Base-by-base conservation (phyloP, 2,329 filamentous ascomycete genomes). In the Microcyclosporella mali region DNA sequence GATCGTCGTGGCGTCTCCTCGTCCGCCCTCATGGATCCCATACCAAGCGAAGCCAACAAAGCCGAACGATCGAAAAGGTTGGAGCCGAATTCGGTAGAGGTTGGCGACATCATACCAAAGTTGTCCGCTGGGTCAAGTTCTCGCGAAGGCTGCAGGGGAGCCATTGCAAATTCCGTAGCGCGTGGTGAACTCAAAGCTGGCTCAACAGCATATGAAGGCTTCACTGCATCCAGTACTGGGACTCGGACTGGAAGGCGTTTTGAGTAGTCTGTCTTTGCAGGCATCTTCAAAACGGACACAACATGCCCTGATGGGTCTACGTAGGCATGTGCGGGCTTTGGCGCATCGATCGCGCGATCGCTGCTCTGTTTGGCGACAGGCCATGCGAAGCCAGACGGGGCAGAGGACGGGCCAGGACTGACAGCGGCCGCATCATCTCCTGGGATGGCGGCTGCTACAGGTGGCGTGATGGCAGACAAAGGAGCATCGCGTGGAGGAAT, bases 371-470 rank as follows among this genome's bases (percentile, higher is more conserved):
- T 69, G 37, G 73, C 71, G 37, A 69, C 70, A 7, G 70, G 68
- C 78, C 79, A 84, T 1, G 75, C 74, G 42, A 79, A 76, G 40
- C 69, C 79, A 7, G 79, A 78, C 1, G 82, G 82, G 2, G 82
- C 81, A 2, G 81, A 84, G 0, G 80, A 82, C 9, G 82, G 81
- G 0, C 81, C 81, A 0, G 79, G 75, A 27, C 59, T 62, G n/a
- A 66, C 49, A 8, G 51, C 52, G 2, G 60, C 55, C 4, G 61
- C 49, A 21, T 60, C 58, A 31, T 62, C 49, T 16, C 41, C 30
- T 6, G 38, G 36, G 21, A 36, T 15, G 14, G 27, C 28, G n/a
- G 37, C 43, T 1, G 43, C 35, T 12, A 46, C 46, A 6, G 48
- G 43, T 10, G 45, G 40, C 3, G 47, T 41, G 4, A 43, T 34